Conservation (phyloP, 495 filamentous ascomycete species). For the Aspergillus olivimuriae region DNA sequence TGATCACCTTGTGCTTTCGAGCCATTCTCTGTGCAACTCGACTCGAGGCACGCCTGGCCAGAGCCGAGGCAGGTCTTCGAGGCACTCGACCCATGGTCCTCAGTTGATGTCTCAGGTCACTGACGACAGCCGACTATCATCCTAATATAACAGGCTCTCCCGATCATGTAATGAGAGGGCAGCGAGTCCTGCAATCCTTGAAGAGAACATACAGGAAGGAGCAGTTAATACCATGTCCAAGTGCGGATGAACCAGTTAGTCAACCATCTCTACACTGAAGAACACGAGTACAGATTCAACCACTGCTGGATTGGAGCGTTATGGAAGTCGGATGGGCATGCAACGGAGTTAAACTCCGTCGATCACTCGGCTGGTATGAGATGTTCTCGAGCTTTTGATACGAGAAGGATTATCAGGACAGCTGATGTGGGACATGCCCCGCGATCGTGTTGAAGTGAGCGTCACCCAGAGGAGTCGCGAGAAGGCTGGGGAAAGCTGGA, state of each 20-base stretch:
- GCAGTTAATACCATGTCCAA: neutral
- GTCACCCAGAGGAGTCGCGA: neutral
- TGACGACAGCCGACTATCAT: slow-evolving; percentile 12
- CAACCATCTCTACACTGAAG: slow-evolving; percentile 11
- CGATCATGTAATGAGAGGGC: slow-evolving; percentile 6
- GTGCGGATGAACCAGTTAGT: slow-evolving; percentile 8
- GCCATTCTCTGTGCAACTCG: slow-evolving; percentile 26
- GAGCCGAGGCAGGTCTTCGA: slow-evolving; percentile 27
- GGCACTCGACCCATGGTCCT: slow-evolving; percentile 34
- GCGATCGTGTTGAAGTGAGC: neutral
- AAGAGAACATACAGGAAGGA: neutral
- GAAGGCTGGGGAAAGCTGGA: neutral
- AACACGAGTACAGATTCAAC: neutral
- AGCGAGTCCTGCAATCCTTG: neutral
- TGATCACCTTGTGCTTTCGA: slow-evolving; percentile 52
- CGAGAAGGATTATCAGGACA: no score
- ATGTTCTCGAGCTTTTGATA: no score
- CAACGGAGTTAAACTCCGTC: no score
- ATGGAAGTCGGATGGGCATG: no score
- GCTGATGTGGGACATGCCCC: no score
- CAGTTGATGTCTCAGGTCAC: slow-evolving; percentile 13
- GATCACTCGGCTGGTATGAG: no score
- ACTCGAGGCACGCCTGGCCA: slow-evolving; percentile 27
- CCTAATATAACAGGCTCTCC: slow-evolving; percentile 1
- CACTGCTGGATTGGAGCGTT: no score